Percentiles rank a stretch among this genome's conserved stretches.
Conservation (phyloP, 2,329 filamentous ascomycete genomes). For the Aspergillus fischeri region DNA sequence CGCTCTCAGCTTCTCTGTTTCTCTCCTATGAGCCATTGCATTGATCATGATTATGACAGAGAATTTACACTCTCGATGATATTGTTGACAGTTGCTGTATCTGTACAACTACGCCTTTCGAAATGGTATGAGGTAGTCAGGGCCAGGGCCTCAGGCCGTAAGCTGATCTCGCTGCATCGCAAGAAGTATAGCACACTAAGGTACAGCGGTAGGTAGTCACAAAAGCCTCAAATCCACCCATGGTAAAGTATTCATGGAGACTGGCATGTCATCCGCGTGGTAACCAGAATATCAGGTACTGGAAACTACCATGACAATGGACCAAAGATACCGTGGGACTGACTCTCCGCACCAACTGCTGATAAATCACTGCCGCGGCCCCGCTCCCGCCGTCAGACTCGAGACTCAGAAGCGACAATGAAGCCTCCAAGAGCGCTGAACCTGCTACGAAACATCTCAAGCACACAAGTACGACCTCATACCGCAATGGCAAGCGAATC, state of each 20-base stretch:
- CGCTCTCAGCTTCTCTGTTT: not conserved
- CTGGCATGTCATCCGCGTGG: too few species aligned
- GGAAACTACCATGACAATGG: not conserved
- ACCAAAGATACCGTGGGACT: too few species aligned
- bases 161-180: too few species aligned
- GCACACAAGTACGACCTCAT: not conserved
- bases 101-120: too few species aligned
- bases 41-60: not conserved
- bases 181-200: too few species aligned
- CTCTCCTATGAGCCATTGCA: not conserved
- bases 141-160: too few species aligned
- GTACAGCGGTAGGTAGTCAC: too few species aligned
- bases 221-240: not conserved
- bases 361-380: not conserved
- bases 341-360: not conserved
- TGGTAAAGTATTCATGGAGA: not conserved
- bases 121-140: too few species aligned
- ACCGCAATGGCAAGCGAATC: conserved; percentile 16
- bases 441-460: not conserved
- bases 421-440: not conserved
- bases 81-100: not conserved
- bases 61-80: not conserved
- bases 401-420: too few species aligned
- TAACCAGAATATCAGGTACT: not conserved
- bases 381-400: not conserved